phyloP scores from a whole-genome alignment of 495 filamentous ascomycete species.

The Daldinia loculata region DNA sequence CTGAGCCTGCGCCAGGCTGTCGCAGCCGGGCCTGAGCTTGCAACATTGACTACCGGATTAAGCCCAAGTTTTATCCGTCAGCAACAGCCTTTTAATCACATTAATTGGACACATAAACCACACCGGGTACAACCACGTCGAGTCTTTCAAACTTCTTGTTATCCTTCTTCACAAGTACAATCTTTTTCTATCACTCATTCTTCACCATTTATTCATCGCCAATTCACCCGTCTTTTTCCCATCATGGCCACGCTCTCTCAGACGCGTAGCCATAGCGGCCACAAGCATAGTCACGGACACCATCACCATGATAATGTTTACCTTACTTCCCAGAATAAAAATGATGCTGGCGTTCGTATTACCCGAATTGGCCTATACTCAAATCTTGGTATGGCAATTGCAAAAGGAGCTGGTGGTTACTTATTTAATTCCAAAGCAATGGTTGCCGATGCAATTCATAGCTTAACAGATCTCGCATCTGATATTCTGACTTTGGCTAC shows the following conservation, averaged over 20 bases:
- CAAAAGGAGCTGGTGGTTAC: slow-evolving; percentile 91
- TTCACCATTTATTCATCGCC: slow-evolving; percentile 23
- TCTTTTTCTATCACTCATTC: slow-evolving; percentile 20
- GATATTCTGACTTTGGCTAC: slow-evolving; percentile 93
- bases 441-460: slow-evolving; percentile 94
- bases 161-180: slow-evolving; percentile 10
- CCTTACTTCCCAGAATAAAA: slow-evolving; percentile 85
- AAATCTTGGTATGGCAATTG: slow-evolving; percentile 92
- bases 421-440: slow-evolving; percentile 93
- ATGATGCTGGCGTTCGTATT: slow-evolving; percentile 93
- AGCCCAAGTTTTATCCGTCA: slow-evolving; percentile 29
- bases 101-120: slow-evolving; percentile 51
- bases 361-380: slow-evolving; percentile 91
- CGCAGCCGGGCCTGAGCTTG: slow-evolving; percentile 39
- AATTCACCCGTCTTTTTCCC: slow-evolving; percentile 29
- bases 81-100: slow-evolving; percentile 28
- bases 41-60: slow-evolving; percentile 11
- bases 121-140: slow-evolving; percentile 39
- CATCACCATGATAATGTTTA: slow-evolving; percentile 90
- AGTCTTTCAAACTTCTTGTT: slow-evolving; percentile 46
- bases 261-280: slow-evolving; percentile 58
- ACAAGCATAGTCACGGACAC: slow-evolving; percentile 68
- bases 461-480: slow-evolving; percentile 91
- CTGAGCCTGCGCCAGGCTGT: slow-evolving; percentile 42
- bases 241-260: slow-evolving; percentile 45